Evolutionary conservation across 2,329 filamentous ascomycete species (phyloP).

Genomic region (Fusarium falciforme): DNA sequence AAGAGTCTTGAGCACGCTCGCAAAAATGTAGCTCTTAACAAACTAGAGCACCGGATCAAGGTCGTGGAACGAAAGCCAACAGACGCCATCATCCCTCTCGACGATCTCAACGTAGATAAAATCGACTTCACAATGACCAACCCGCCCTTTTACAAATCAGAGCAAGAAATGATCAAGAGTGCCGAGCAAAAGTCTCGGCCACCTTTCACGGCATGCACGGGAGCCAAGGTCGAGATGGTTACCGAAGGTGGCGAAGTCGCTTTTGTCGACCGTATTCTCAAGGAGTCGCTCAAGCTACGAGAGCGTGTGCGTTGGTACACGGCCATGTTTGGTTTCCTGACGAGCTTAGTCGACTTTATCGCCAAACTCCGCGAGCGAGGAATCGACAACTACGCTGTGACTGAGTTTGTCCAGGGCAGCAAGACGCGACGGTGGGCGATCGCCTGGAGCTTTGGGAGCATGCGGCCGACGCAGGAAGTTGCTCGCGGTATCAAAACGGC

Average conservation of each 20-base stretch:
- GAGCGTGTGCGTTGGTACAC: slow-evolving; percentile 86
- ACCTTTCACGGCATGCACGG: slow-evolving; percentile 80
- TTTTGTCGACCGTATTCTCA: slow-evolving; percentile 78
- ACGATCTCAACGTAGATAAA: slow-evolving; percentile 58
- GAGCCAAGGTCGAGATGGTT: slow-evolving; percentile 87
- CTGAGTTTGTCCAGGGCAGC: slow-evolving; percentile 80
- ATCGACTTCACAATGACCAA: slow-evolving; percentile 94
- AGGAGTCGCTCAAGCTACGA: slow-evolving; percentile 72
- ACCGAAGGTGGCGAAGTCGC: slow-evolving; percentile 79
- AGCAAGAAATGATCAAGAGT: slow-evolving; percentile 73
- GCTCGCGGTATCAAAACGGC: slow-evolving; percentile 58
- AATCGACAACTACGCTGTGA: slow-evolving; percentile 84
- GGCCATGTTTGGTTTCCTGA: slow-evolving; percentile 86
- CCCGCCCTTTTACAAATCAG: slow-evolving; percentile 90
- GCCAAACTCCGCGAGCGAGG: slow-evolving; percentile 65
- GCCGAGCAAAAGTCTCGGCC: slow-evolving; percentile 74
- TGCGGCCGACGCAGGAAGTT: slow-evolving; percentile 67
- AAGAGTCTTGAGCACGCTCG: slow-evolving; percentile 74
- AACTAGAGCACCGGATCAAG: slow-evolving; percentile 71
- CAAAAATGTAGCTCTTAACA: slow-evolving; percentile 75
- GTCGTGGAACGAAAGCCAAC: slow-evolving; percentile 66
- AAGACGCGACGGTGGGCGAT: slow-evolving; percentile 89
- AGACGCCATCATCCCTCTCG: slow-evolving; percentile 72
- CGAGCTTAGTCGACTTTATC: slow-evolving; percentile 73
- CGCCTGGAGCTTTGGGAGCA: slow-evolving; percentile 83